phyloP scores from a whole-genome alignment of 305 asterid genomes.

The Solanum hybrid region DNA sequence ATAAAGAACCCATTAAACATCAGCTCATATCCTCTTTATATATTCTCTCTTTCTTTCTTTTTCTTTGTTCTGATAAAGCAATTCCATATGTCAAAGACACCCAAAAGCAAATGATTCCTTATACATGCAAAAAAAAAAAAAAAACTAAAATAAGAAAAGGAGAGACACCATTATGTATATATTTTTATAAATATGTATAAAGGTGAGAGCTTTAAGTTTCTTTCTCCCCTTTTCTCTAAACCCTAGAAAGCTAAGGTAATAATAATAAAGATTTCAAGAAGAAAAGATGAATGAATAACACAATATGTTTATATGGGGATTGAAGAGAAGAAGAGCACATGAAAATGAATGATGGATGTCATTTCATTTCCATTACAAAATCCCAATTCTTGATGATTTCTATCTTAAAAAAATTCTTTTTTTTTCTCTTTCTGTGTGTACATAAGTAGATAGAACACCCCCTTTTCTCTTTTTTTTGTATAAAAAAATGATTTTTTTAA shows the following conservation, averaged over 20 bases:
- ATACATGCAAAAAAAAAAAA: background rate
- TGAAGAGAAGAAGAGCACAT: constrained; percentile 40
- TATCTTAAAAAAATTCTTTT: background rate
- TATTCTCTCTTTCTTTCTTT: constrained; percentile 16
- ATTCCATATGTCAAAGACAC: constrained; percentile 36
- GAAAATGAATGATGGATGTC: constrained; percentile 38
- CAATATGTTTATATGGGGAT: constrained; percentile 23
- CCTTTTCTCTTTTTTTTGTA: background rate
- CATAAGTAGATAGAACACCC: background rate
- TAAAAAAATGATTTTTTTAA: background rate
- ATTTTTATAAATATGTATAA: constrained; percentile 12
- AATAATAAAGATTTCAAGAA: constrained; percentile 5
- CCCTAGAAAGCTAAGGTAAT: constrained; percentile 21
- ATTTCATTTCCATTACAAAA: constrained; percentile 13
- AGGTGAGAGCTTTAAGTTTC: constrained; percentile 16
- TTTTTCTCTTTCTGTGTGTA: background rate
- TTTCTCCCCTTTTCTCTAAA: constrained; percentile 17
- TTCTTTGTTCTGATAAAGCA: constrained; percentile 38
- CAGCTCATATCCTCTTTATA: constrained; percentile 46
- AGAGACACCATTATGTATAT: background rate
- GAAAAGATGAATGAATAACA: background rate
- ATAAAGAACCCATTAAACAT: constrained; percentile 37
- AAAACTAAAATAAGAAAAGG: background rate
- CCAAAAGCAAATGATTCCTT: constrained; percentile 30
- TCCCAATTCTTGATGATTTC: background rate